A percentile compares a stretch with the other conserved stretches of the same genome.
Conservation (phyloP, 208 protist species). For the Wallacemonas sp. region DNA sequence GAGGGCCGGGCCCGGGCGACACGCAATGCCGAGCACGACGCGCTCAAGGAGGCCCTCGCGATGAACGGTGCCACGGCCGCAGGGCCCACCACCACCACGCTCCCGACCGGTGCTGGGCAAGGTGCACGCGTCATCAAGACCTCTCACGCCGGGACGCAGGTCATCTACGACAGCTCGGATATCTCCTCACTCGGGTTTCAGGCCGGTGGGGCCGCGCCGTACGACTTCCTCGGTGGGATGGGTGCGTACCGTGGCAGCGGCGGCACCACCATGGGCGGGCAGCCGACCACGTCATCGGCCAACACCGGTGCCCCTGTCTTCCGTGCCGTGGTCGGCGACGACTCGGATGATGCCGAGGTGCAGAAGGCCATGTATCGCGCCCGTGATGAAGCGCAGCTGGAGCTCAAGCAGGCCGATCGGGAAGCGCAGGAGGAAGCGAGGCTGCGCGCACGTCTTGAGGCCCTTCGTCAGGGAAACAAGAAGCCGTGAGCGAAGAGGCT, state of each 20-base stretch:
- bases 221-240: slow-evolving; percentile 57
- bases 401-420: slow-evolving; percentile 46
- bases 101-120: background rate
- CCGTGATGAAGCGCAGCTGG: slow-evolving; percentile 51
- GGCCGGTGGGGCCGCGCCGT: slow-evolving; percentile 27
- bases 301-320: too few species aligned
- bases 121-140: slow-evolving; percentile 53
- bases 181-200: slow-evolving; percentile 79
- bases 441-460: slow-evolving; percentile 50
- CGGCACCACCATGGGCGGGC: too few species aligned
- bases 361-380: slow-evolving; percentile 39
- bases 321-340: too few species aligned
- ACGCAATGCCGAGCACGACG: slow-evolving; percentile 46
- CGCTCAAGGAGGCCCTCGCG: slow-evolving; percentile 19
- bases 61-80: slow-evolving; percentile 19
- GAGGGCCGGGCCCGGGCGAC: slow-evolving; percentile 35
- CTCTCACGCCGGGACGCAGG: slow-evolving; percentile 40
- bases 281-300: too few species aligned
- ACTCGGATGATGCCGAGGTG: slow-evolving; percentile 51
- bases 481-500: slow-evolving; percentile 15
- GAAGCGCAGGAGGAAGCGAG: slow-evolving; percentile 52
- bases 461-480: slow-evolving; percentile 32
- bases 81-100: background rate
- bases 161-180: slow-evolving; percentile 73
- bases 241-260: slow-evolving; percentile 20